phyloP scores from a whole-genome alignment of 257 asterid genomes.

The Nicotiana otophora region DNA sequence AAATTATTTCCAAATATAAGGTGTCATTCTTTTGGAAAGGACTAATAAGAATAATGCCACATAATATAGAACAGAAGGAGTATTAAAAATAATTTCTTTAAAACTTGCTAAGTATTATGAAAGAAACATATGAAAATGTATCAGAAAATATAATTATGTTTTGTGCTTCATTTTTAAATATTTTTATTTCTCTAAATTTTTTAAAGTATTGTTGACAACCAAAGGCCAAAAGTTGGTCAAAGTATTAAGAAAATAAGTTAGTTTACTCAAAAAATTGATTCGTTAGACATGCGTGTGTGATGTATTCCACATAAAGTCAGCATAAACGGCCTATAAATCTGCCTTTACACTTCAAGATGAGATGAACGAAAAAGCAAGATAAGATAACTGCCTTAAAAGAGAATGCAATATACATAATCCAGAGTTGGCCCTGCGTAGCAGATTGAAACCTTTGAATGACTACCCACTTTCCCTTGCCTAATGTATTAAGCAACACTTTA shows the following conservation, averaged over 20 bases:
- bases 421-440: not conserved
- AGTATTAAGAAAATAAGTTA: too few relatives aligned
- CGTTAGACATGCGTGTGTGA: too few relatives aligned
- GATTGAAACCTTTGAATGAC: not conserved
- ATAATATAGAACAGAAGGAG: not conserved
- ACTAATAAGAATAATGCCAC: not conserved
- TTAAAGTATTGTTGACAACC: not conserved
- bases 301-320: too few relatives aligned
- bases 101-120: not conserved
- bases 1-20: not conserved
- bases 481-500: not conserved
- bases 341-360: slow-evolving; percentile 9
- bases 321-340: not conserved
- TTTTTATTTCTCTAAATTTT: not conserved
- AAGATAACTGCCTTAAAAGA: not conserved
- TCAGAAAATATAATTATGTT: too few relatives aligned
- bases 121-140: not conserved
- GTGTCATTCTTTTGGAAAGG: not conserved
- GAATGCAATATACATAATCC: not conserved
- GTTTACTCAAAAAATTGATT: too few relatives aligned
- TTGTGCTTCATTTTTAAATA: too few relatives aligned
- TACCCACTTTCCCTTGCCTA: not conserved
- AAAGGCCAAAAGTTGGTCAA: too few relatives aligned
- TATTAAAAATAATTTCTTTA: not conserved
- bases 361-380: not conserved